Percentiles rank a stretch among this genome's conserved stretches.
phyloP scores from a whole-genome alignment of 2,329 filamentous ascomycete species.

The Trichoderma lentiforme region DNA sequence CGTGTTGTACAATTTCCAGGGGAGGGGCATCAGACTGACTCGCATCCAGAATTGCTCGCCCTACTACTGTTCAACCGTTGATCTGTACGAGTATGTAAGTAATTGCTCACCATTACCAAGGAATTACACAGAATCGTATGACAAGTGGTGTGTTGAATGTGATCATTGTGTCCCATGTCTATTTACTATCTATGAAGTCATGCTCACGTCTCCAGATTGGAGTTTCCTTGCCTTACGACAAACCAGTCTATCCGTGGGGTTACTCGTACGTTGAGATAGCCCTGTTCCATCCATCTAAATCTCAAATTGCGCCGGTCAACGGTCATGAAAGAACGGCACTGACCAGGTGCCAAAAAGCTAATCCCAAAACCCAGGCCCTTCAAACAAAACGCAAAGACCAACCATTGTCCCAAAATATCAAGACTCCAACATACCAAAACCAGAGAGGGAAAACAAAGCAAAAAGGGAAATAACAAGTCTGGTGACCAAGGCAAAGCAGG shows the following conservation, averaged over 20 bases:
- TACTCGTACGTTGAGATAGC: neutral
- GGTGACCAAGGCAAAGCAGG: neutral
- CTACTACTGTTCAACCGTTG: neutral
- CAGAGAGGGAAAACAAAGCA: neutral
- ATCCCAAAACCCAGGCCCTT: neutral
- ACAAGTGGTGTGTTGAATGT: neutral
- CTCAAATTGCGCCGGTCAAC: neutral
- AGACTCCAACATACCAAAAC: neutral
- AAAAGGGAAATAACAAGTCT: neutral
- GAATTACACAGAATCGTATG: neutral
- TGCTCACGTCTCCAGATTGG: neutral
- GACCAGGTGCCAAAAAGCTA: neutral
- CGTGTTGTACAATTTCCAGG: neutral
- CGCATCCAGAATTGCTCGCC: neutral
- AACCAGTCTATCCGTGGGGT: neutral
- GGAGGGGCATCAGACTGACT: neutral
- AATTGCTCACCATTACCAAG: neutral
- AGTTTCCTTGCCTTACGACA: constrained; percentile 7
- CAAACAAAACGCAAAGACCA: neutral
- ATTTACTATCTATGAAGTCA: constrained; percentile 4
- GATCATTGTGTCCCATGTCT: neutral
- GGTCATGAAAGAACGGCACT: neutral
- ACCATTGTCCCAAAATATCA: neutral
- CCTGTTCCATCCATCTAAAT: neutral
- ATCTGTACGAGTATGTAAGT: neutral